Evolutionary conservation across 148 eudicot genomes (phyloP).

Genomic region (Amaranthus hypochondriacus): DNA sequence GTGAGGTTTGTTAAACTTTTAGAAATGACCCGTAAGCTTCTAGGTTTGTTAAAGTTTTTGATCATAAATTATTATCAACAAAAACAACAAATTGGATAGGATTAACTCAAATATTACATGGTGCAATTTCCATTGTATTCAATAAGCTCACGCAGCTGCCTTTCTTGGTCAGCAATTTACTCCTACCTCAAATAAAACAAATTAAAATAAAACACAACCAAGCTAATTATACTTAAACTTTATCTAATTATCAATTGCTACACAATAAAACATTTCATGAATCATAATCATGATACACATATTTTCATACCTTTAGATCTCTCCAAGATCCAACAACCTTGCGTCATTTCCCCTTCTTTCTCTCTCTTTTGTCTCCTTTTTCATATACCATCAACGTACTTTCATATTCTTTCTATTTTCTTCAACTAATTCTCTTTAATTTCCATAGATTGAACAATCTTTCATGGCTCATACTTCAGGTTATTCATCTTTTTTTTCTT

Average conservation of each 20-base stretch:
- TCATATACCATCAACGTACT: neutral
- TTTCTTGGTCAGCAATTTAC: slow-evolving; percentile 17
- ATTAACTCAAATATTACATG: neutral
- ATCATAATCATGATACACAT: neutral
- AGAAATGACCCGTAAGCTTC: no score
- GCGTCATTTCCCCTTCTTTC: neutral
- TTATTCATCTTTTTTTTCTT: slow-evolving; percentile 9
- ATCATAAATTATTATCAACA: no score
- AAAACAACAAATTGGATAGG: no score
- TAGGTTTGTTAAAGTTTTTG: no score
- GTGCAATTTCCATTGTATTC: neutral
- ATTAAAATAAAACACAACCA: neutral
- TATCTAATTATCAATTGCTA: neutral
- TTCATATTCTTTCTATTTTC: neutral
- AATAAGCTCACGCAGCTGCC: slow-evolving; percentile 2
- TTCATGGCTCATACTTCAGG: slow-evolving; percentile 51
- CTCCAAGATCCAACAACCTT: slow-evolving; percentile 20
- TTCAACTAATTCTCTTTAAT: neutral
- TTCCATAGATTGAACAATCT: neutral
- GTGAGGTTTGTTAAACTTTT: no score
- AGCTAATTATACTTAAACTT: neutral
- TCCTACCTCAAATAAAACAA: neutral
- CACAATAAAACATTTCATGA: neutral
- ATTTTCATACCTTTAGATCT: neutral
- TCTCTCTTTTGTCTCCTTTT: neutral